phyloP scores from a whole-genome alignment of 192 early-diverging fungal species.

The Linderina pennispora region DNA sequence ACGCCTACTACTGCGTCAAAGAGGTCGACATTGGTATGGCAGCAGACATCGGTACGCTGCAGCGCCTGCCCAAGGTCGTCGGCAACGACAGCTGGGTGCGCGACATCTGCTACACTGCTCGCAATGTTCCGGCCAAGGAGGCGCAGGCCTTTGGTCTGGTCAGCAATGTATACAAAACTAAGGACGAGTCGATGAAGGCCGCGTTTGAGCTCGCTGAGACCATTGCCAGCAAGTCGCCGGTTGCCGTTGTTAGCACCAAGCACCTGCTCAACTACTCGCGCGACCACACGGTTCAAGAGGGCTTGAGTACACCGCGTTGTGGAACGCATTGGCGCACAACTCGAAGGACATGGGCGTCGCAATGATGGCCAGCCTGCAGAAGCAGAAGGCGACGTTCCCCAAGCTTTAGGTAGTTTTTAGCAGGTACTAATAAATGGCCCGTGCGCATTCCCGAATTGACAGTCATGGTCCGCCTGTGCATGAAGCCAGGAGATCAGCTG shows the following conservation, averaged over 20 bases:
- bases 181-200: conserved; percentile 13
- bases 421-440: too few species aligned
- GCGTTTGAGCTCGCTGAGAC: conserved; percentile 63
- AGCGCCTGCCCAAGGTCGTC: conserved; percentile 91
- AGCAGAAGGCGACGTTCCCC: conserved; percentile 34
- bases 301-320: conserved; percentile 77
- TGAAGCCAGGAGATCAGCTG: too few species aligned
- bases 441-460: too few species aligned
- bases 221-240: conserved; percentile 87
- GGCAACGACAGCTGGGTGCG: conserved; percentile 88
- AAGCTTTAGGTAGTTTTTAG: conserved; percentile 19
- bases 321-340: conserved; percentile 84
- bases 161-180: conserved; percentile 43
- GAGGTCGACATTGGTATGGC: conserved; percentile 93
- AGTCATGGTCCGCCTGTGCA: too few species aligned
- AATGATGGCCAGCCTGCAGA: conserved; percentile 27
- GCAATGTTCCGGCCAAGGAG: conserved; percentile 61
- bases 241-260: conserved; percentile 84
- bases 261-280: conserved; percentile 84
- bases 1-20: conserved; percentile 81
- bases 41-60: conserved; percentile 90
- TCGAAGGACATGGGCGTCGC: conserved; percentile 47
- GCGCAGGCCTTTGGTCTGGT: conserved; percentile 58
- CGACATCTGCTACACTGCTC: conserved; percentile 83
- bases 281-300: conserved; percentile 87